Conservation (phyloP, 306 rosid species). For the Sechiopsis laciniata region DNA sequence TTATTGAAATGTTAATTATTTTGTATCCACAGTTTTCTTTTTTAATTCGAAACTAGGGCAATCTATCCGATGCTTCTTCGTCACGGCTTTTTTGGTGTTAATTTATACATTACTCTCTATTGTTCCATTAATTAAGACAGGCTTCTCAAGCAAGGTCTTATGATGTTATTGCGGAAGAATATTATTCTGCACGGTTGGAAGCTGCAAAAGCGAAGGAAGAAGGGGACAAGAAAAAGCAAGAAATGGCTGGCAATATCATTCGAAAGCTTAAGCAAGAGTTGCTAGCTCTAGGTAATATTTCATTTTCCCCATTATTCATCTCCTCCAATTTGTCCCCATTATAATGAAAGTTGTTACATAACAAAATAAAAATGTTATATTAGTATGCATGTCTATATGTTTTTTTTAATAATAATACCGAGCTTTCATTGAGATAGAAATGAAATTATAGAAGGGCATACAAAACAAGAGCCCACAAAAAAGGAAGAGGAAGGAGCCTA, state of each 20-base stretch:
- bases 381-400: neutral
- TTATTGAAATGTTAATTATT: neutral
- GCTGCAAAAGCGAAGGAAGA: constrained; percentile 71
- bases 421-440: no score
- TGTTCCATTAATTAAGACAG: constrained; percentile 35
- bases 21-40: neutral
- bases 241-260: constrained; percentile 58
- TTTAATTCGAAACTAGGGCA: neutral
- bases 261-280: constrained; percentile 79
- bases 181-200: constrained; percentile 71
- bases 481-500: no score
- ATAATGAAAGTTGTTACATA: neutral
- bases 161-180: constrained; percentile 72
- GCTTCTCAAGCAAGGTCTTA: constrained; percentile 53
- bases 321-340: constrained; percentile 8
- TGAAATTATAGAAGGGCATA: no score
- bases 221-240: constrained; percentile 64
- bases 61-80: neutral
- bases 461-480: no score
- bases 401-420: no score
- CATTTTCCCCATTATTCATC: constrained; percentile 26
- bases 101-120: constrained; percentile 15
- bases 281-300: constrained; percentile 53
- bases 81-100: neutral
- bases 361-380: neutral